Evolutionary conservation across 805 yeast genomes (phyloP).

Genomic region (Cyberlindnera lachancei): DNA sequence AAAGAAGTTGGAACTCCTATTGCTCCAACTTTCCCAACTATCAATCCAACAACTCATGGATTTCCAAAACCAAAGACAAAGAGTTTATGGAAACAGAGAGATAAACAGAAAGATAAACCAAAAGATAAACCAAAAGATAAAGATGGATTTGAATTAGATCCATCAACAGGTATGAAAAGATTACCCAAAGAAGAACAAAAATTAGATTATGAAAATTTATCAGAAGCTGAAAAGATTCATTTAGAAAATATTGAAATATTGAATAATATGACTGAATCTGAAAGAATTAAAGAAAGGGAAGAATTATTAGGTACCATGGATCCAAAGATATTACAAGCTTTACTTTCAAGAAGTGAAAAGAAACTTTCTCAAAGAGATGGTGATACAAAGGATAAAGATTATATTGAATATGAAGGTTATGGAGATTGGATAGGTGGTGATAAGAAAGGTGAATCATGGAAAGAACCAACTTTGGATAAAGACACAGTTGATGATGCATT

Average conservation of each 20-base stretch:
- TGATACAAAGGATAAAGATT: constrained; percentile 4
- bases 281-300: constrained; percentile 54
- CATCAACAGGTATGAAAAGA: constrained; percentile 70
- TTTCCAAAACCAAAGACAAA: constrained; percentile 82
- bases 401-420: constrained; percentile 18
- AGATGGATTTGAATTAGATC: constrained; percentile 86
- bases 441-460: constrained; percentile 18
- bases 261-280: constrained; percentile 55
- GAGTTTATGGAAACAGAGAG: constrained; percentile 80
- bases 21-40: constrained; percentile 81
- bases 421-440: constrained; percentile 26
- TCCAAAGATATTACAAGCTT: constrained; percentile 55
- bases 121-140: constrained; percentile 65
- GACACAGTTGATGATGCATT: constrained; percentile 15
- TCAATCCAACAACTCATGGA: constrained; percentile 64
- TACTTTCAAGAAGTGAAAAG: constrained; percentile 49
- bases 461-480: constrained; percentile 13
- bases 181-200: constrained; percentile 87
- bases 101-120: constrained; percentile 84
- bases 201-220: constrained; percentile 28
- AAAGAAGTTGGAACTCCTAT: constrained; percentile 90
- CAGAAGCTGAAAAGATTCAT: constrained; percentile 72
- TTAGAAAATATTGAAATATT: constrained; percentile 62
- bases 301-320: constrained; percentile 63
- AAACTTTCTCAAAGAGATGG: constrained; percentile 27